Base-by-base conservation (phyloP, 176 grass and related monocot genomes). In the Hyparrhenia diplandra region DNA sequence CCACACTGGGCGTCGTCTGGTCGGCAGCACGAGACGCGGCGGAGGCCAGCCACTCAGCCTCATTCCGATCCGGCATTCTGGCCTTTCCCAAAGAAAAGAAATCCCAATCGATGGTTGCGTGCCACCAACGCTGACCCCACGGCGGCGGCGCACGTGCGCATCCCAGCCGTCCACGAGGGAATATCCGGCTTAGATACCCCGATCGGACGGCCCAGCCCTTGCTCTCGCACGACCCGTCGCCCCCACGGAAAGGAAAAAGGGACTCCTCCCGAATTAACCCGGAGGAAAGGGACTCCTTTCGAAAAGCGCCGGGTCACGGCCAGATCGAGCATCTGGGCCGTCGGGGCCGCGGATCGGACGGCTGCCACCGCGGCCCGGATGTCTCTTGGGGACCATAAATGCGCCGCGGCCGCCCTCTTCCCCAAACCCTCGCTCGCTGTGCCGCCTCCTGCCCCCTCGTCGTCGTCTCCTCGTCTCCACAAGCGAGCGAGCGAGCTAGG, bases 401-500 rank as follows among this genome's bases (percentile, higher is more conserved):
- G 2, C 0, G 3, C 23, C 29, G 43, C 2, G 29, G 71, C 25
- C 66, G 66, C 49, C 49, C 2, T 1, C 36, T 0, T 0, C 67
- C 67, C 4, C 62, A 45, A 43, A 54, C 60, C 86, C 80, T 87
- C 83, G 71, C 70, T 8, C 63, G 18, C 41, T 11, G 91, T 10
- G 91, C 86, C 89, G 89, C 10, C 79, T 63, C 37, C 37, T 1
- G 6, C 31, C 62, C n/a, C n/a, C n/a, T n/a, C n/a, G n/a, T n/a
- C n/a, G n/a, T 39, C 47, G 0, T 18, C 59, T 31, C 21, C 4
- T 41, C 18, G 6, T 18, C 58, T 2, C 29, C n/a, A n/a, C 8
- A 0, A 2, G n/a, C 59, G 23, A 13, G n/a, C n/a, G n/a, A n/a
- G 11, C 55, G 66, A 32, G 55, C 20, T 88, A 91, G 86, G 83